Conservation (phyloP, 2,329 filamentous ascomycete species). For the Microdochium nivale region DNA sequence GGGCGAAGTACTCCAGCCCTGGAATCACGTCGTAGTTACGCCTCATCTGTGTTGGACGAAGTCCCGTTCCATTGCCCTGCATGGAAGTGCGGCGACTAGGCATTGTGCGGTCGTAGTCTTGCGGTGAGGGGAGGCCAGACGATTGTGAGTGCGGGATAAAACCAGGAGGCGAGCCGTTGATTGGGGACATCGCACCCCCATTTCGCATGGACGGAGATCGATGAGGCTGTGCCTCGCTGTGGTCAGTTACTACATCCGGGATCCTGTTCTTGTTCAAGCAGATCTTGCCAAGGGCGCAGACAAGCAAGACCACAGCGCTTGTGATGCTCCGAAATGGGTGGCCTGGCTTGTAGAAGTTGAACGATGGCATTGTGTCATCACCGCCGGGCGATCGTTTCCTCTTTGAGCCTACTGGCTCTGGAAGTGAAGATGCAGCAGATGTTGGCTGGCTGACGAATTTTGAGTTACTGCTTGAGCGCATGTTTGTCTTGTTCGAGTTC, state of each 20-base stretch:
- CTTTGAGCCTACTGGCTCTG: conserved; percentile 29
- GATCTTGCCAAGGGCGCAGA: conserved; percentile 82
- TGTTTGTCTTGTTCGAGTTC: conserved; percentile 12
- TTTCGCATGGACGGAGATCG: conserved; percentile 36
- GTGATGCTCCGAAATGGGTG: conserved; percentile 59
- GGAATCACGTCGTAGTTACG: conserved; percentile 80
- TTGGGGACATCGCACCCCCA: conserved; percentile 41
- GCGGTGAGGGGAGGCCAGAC: conserved; percentile 42
- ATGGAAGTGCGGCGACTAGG: conserved; percentile 43
- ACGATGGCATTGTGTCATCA: conserved; percentile 17
- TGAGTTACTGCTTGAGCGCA: conserved; percentile 11
- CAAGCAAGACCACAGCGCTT: conserved; percentile 73
- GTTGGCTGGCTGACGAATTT: conserved; percentile 20
- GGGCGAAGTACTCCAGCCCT: conserved; percentile 81
- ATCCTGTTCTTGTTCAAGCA: conserved; percentile 49
- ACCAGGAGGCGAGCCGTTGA: conserved; percentile 46
- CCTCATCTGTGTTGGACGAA: conserved; percentile 12
- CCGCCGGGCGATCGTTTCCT: conserved; percentile 44
- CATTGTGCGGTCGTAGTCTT: conserved; percentile 35
- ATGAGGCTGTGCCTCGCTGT: conserved; percentile 24
- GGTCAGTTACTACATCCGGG: conserved; percentile 49
- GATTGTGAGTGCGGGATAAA: conserved; percentile 35
- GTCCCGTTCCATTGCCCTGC: conserved; percentile 23
- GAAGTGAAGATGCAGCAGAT: conserved; percentile 11
- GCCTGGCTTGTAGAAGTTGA: conserved; percentile 30